Evolutionary conservation across 2,329 filamentous ascomycete genomes (phyloP).

Genomic region (Alternaria incomplexa): DNA sequence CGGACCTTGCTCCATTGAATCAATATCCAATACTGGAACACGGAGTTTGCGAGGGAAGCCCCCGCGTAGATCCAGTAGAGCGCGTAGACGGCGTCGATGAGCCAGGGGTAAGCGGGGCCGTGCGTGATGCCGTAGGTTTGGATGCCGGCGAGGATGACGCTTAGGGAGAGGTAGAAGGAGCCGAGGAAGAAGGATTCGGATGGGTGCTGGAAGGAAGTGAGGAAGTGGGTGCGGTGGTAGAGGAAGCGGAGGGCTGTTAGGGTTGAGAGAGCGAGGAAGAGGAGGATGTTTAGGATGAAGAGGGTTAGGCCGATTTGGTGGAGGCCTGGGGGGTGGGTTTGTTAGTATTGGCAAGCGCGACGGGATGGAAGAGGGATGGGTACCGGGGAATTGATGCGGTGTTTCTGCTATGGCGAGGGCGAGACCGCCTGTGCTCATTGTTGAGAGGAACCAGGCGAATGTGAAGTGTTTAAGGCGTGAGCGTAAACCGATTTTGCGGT

Average conservation of each 20-base stretch:
- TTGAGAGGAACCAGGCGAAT: constrained; percentile 54
- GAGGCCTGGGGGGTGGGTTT: constrained; percentile 47
- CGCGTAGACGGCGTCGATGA: constrained; percentile 40
- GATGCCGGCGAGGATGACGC: constrained; percentile 48
- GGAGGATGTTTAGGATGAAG: constrained; percentile 56
- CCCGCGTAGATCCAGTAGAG: constrained; percentile 53
- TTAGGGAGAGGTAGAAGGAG: constrained; percentile 46
- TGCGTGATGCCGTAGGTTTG: constrained; percentile 38
- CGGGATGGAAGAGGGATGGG: neutral
- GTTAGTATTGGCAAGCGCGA: neutral
- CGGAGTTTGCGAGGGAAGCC: constrained; percentile 40
- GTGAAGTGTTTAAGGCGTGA: constrained; percentile 48
- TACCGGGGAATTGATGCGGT: constrained; percentile 49
- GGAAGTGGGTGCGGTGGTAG: constrained; percentile 49
- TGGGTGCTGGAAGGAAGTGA: constrained; percentile 53
- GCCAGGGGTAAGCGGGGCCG: constrained; percentile 45
- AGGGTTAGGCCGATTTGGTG: constrained; percentile 57
- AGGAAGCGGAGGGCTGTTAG: constrained; percentile 49
- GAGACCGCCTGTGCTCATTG: constrained; percentile 56
- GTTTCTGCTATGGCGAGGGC: constrained; percentile 50
- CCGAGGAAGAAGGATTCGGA: constrained; percentile 57
- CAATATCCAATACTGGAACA: constrained; percentile 64
- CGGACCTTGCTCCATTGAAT: constrained; percentile 58
- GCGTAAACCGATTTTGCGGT: constrained; percentile 18
- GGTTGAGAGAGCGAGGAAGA: constrained; percentile 45